These are phyloP conservation scores for Sugiyamaella chiloensis DNA, from an alignment of 805 yeast species.

Conservation along the genomic window DNA sequence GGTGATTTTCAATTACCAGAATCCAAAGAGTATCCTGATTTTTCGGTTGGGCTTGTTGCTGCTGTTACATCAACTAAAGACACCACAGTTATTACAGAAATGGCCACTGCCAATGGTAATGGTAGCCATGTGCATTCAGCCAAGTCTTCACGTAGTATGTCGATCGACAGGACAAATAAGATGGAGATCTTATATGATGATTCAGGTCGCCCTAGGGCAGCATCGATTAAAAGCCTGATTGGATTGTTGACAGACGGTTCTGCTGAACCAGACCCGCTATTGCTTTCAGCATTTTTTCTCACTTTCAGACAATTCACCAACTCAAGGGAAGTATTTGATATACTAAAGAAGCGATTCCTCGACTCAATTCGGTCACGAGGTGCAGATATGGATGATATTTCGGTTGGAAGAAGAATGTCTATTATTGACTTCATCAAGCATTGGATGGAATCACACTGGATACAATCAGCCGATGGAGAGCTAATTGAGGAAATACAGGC, in stretches of 20 bases:
- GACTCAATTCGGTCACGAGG: conserved; percentile 13
- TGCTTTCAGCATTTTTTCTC: conserved; percentile 70
- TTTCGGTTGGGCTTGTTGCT: conserved; percentile 23
- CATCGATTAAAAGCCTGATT: conserved; percentile 32
- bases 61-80: conserved; percentile 6
- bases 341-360: conserved; percentile 50
- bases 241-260: conserved; percentile 28
- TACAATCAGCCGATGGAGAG: conserved; percentile 54
- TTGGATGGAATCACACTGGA: conserved; percentile 94
- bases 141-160: background rate
- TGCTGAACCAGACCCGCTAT: conserved; percentile 51
- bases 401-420: conserved; percentile 44
- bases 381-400: conserved; percentile 41
- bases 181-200: conserved; percentile 17
- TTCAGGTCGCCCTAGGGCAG: conserved; percentile 33
- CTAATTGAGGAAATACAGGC: conserved; percentile 68
- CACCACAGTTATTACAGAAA: conserved; percentile 8
- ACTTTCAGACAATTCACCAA: conserved; percentile 70
- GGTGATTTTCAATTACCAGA: conserved; percentile 33
- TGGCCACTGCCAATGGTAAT: background rate
- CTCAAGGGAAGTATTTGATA: conserved; percentile 65
- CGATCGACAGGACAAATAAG: background rate
- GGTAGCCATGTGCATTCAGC: background rate
- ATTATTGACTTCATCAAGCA: conserved; percentile 66
- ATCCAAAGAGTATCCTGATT: conserved; percentile 30